Evolutionary conservation across 2,329 filamentous ascomycete species (phyloP).

Genomic region (Clonostachys sp.): DNA sequence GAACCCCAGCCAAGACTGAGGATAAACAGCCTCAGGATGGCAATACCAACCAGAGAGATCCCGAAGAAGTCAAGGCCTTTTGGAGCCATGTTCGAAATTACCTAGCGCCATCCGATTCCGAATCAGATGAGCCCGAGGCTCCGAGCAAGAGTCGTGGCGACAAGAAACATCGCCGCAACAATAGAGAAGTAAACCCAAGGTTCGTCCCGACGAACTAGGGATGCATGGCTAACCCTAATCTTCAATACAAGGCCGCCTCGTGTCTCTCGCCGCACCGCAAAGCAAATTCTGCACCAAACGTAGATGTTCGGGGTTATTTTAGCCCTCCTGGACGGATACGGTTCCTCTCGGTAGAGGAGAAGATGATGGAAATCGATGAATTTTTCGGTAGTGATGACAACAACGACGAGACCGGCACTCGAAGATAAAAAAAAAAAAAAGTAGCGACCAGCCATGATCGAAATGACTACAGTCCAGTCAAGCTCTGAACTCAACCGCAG

Average conservation of each 20-base stretch:
- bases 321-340: not conserved
- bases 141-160: not conserved
- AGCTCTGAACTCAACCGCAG: too few relatives aligned
- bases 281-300: not conserved
- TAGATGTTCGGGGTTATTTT: not conserved
- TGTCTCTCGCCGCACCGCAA: not conserved
- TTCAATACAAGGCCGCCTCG: not conserved
- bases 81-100: constrained; percentile 20
- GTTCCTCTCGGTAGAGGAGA: not conserved
- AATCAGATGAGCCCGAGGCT: constrained; percentile 9
- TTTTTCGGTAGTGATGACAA: not conserved
- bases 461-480: too few relatives aligned
- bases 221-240: too few relatives aligned
- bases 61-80: constrained; percentile 18
- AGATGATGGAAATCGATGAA: not conserved
- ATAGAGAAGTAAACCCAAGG: too few relatives aligned
- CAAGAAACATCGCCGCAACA: not conserved
- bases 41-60: constrained; percentile 5
- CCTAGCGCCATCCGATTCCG: constrained; percentile 21
- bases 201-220: too few relatives aligned
- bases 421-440: too few relatives aligned
- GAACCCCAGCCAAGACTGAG: not conserved
- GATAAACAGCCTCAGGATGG: not conserved
- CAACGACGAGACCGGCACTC: too few relatives aligned
- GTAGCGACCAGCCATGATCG: too few relatives aligned